Percentiles rank a stretch among this genome's conserved stretches.
phyloP scores from a whole-genome alignment of 2,329 filamentous ascomycete species.

The Diaporthe sp. region DNA sequence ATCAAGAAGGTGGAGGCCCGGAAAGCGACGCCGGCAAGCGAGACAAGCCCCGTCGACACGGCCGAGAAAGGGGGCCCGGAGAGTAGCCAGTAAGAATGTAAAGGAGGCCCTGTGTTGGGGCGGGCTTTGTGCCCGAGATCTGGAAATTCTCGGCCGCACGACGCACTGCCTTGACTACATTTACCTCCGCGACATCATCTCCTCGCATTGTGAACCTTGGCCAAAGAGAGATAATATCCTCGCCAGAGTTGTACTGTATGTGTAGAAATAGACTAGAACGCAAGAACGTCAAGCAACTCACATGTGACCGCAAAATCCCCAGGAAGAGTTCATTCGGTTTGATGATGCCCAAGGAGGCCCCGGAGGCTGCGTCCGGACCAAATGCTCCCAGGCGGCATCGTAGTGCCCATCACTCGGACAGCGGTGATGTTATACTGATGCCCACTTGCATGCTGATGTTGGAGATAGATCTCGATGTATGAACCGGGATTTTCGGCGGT shows the following conservation, averaged over 20 bases:
- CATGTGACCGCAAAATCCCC: background rate
- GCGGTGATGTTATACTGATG: background rate
- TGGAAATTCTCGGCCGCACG: background rate
- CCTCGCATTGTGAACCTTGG: background rate
- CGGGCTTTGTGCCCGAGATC: background rate
- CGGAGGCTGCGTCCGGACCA: background rate
- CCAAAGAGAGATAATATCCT: background rate
- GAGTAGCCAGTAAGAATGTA: background rate
- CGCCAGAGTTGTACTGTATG: no score
- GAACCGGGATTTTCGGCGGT: background rate
- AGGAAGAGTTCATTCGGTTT: background rate
- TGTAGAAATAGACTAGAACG: background rate
- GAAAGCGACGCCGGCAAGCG: constrained; percentile 15
- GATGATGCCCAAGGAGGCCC: background rate
- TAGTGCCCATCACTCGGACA: background rate
- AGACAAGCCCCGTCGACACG: constrained; percentile 26
- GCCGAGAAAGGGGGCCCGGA: background rate
- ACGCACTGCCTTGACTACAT: no score
- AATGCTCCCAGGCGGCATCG: background rate
- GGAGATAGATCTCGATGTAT: constrained; percentile 2
- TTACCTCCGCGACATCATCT: background rate
- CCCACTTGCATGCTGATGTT: background rate
- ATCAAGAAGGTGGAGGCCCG: constrained; percentile 59
- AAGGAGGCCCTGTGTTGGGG: background rate
- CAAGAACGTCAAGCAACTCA: background rate